Evolutionary conservation across 768 basidiomycete genomes (phyloP).

Genomic region (Hericium coralloides): DNA sequence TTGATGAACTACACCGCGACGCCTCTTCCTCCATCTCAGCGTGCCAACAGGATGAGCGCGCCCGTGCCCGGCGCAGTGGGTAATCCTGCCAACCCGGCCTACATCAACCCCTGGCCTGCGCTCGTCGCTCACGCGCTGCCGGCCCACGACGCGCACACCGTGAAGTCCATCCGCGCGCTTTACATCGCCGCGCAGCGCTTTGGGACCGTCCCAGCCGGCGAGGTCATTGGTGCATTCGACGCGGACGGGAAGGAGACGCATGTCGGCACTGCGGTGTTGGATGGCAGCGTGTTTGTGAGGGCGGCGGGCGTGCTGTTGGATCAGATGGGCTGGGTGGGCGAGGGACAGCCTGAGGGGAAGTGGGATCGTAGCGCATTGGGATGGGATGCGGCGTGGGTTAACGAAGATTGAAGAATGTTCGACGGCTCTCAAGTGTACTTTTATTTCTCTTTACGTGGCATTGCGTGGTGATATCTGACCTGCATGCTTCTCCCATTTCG

Average conservation of each 20-base stretch:
- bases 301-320: slow-evolving; percentile 50
- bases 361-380: slow-evolving; percentile 55
- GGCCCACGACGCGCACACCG: slow-evolving; percentile 42
- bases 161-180: slow-evolving; percentile 42
- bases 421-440: no score
- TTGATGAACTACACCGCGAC: slow-evolving; percentile 36
- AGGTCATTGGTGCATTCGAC: slow-evolving; percentile 34
- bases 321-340: slow-evolving; percentile 43
- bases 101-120: slow-evolving; percentile 44
- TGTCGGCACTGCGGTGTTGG: slow-evolving; percentile 32
- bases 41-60: slow-evolving; percentile 17
- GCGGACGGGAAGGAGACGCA: slow-evolving; percentile 36
- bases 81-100: slow-evolving; percentile 24
- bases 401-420: slow-evolving; percentile 14
- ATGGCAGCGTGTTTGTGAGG: slow-evolving; percentile 49
- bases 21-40: slow-evolving; percentile 18
- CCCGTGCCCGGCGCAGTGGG: slow-evolving; percentile 23
- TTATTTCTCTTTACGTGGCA: no score
- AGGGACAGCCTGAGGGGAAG: slow-evolving; percentile 37
- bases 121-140: slow-evolving; percentile 38
- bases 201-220: slow-evolving; percentile 31
- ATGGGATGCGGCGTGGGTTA: slow-evolving; percentile 53
- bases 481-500: no score
- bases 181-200: slow-evolving; percentile 39
- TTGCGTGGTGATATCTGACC: no score